These are phyloP conservation scores for Astrephomene gubernaculifera DNA, from an alignment of 139 green algal species.

Conservation along the genomic window DNA sequence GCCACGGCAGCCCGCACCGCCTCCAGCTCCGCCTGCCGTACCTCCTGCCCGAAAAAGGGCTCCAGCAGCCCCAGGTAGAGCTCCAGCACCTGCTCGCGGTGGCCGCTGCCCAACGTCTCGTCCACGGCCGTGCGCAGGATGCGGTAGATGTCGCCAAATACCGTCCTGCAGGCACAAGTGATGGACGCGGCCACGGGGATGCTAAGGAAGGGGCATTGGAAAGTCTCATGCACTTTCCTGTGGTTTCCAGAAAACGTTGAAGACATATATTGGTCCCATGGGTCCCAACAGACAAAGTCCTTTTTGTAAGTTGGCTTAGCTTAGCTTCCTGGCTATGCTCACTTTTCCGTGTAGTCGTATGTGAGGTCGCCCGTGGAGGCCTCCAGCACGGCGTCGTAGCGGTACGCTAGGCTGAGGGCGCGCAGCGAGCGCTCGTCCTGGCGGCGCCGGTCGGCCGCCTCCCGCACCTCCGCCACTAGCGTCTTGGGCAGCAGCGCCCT, in stretches of 20 bases:
- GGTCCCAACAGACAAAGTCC: no score
- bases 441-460: conserved; percentile 82
- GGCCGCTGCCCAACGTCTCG: conserved; percentile 69
- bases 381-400: conserved; percentile 49
- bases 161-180: conserved; percentile 1
- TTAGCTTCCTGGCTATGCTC: neutral
- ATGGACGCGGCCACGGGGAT: neutral
- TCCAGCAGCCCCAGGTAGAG: conserved; percentile 90
- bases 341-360: conserved; percentile 80
- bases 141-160: conserved; percentile 80
- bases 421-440: conserved; percentile 61
- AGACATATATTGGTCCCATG: neutral
- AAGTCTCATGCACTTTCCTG: neutral
- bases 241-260: neutral
- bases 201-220: neutral
- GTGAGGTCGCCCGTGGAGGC: conserved; percentile 71
- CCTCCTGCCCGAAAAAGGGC: conserved; percentile 80
- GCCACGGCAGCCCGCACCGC: conserved; percentile 1
- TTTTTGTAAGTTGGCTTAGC: no score
- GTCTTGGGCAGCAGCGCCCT: conserved; percentile 90
- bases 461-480: conserved; percentile 92
- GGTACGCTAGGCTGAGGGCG: conserved; percentile 52
- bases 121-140: conserved; percentile 78
- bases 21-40: conserved; percentile 25
- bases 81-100: conserved; percentile 64